Percentiles rank a stretch among this genome's conserved stretches.
These are phyloP conservation scores for Agrocybe chaxingu DNA, from an alignment of 768 basidiomycete species.

Conservation along the genomic window DNA sequence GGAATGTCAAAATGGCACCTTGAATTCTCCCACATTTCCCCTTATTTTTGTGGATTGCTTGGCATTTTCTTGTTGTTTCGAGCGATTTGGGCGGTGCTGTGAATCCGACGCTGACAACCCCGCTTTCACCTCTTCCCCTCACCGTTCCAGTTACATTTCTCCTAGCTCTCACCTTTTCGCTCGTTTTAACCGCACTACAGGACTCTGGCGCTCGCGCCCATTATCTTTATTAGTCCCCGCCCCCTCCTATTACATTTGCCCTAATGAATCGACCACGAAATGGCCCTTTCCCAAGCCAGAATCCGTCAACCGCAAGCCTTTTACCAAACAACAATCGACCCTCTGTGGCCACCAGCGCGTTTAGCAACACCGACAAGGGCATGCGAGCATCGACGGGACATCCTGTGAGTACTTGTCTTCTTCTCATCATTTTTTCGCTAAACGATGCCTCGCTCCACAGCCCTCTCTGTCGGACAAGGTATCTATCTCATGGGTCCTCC, in stretches of 20 bases:
- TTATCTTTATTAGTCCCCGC: not conserved
- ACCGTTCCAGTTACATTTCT: not conserved
- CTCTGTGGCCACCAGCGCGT: not conserved
- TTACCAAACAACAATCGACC: constrained; percentile 3
- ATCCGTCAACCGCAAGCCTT: constrained; percentile 8
- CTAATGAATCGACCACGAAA: constrained; percentile 6
- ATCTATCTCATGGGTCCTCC: not conserved
- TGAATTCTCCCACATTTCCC: not conserved
- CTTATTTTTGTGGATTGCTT: not conserved
- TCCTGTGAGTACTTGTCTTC: constrained; percentile 10
- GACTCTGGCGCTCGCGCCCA: constrained; percentile 1
- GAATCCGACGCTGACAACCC: not conserved
- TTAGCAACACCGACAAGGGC: not conserved
- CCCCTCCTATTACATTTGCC: not conserved
- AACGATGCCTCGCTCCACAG: constrained; percentile 9
- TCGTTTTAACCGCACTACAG: constrained; percentile 4
- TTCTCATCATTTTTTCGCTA: not conserved
- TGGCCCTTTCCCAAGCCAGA: constrained; percentile 1
- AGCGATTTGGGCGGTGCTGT: not conserved
- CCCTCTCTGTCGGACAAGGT: constrained; percentile 30
- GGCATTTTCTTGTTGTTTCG: constrained; percentile 1
- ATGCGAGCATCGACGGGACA: constrained; percentile 9
- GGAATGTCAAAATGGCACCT: not conserved
- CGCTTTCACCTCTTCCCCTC: not conserved
- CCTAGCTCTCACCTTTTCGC: not conserved